Conservation (phyloP, 73 alveolate species). For the Effrenium voratum region DNA sequence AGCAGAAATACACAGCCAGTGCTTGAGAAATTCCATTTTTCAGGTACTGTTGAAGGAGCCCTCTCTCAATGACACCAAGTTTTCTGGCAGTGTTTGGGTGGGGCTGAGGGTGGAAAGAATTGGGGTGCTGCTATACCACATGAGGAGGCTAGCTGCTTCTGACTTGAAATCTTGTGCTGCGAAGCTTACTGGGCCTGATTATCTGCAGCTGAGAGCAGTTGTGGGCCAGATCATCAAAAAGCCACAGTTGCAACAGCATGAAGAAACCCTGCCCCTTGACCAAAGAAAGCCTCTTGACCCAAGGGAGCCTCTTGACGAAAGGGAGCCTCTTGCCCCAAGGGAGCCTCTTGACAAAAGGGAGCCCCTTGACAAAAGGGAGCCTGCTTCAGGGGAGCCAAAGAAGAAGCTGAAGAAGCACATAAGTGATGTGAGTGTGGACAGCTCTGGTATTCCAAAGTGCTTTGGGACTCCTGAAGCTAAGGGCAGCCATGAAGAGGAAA, state of each 20-base stretch:
- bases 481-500: neutral
- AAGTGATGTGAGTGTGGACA: neutral
- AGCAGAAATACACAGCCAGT: neutral
- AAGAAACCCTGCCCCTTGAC: neutral
- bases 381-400: neutral
- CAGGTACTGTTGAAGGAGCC: neutral
- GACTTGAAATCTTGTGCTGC: neutral
- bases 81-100: neutral
- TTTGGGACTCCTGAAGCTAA: neutral
- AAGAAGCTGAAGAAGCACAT: neutral
- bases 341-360: no score
- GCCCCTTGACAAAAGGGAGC: neutral
- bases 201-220: no score
- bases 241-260: neutral
- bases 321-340: no score
- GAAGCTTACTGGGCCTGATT: neutral
- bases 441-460: neutral
- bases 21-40: neutral
- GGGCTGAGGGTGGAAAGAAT: neutral
- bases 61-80: neutral
- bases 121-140: neutral
- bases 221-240: no score
- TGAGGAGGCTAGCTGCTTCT: neutral
- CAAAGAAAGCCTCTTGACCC: neutral
- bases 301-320: neutral